Conservation (phyloP, 208 protist species). For the Acanthamoeba royreba region DNA sequence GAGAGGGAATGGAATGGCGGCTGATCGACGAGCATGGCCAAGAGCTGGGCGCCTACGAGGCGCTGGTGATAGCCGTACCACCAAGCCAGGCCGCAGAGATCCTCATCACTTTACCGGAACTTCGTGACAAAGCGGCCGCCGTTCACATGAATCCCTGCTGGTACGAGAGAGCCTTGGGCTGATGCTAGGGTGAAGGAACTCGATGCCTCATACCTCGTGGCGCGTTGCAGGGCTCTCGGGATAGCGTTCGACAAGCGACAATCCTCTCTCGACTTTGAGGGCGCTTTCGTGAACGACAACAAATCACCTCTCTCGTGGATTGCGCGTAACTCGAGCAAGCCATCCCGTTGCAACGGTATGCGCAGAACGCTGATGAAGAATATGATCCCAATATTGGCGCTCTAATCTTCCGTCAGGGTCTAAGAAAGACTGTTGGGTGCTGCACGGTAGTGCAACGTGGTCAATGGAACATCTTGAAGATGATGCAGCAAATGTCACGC, state of each 20-base stretch:
- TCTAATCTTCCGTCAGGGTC: too few species aligned
- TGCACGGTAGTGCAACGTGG: background rate
- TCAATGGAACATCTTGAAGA: background rate
- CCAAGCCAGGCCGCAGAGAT: background rate
- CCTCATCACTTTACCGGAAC: background rate
- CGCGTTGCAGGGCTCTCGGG: background rate
- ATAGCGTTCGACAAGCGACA: background rate
- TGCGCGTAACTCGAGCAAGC: background rate
- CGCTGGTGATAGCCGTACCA: background rate
- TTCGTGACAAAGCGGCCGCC: background rate
- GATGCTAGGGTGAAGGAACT: background rate
- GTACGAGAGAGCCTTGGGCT: background rate
- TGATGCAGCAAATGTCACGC: background rate
- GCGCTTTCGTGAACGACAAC: background rate
- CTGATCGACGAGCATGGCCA: background rate
- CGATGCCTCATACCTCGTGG: background rate
- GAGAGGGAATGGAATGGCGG: background rate
- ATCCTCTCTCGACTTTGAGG: background rate
- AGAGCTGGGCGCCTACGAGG: background rate
- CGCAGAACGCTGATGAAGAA: background rate
- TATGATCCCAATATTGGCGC: too few species aligned
- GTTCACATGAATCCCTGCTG: background rate
- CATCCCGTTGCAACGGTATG: background rate
- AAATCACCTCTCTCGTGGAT: background rate
- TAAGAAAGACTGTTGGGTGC: background rate